Conservation (phyloP, 192 early-diverging fungal genomes). For the Chytriomyces sp. region DNA sequence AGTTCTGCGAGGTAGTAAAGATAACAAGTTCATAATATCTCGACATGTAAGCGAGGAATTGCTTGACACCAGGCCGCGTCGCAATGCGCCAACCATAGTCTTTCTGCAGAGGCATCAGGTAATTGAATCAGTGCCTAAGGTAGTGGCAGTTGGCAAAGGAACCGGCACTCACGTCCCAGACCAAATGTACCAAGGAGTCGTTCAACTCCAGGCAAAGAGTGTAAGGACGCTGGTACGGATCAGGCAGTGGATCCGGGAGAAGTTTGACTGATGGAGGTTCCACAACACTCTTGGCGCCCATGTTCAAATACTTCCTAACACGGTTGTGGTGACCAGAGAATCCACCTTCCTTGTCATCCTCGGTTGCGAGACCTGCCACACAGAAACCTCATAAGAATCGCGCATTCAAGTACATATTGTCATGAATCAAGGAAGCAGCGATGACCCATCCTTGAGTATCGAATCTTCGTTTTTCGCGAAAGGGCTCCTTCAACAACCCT, state of each 20-base stretch:
- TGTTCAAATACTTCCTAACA: slow-evolving; percentile 36
- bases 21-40: slow-evolving; percentile 95
- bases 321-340: slow-evolving; percentile 41
- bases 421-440: too few relatives aligned
- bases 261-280: slow-evolving; percentile 67
- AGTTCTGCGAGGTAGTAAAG: slow-evolving; percentile 84
- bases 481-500: too few relatives aligned
- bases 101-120: slow-evolving; percentile 72
- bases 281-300: slow-evolving; percentile 23
- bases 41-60: slow-evolving; percentile 88
- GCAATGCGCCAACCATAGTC: slow-evolving; percentile 96
- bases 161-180: slow-evolving; percentile 76
- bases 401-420: neutral
- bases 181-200: slow-evolving; percentile 89
- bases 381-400: neutral
- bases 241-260: slow-evolving; percentile 86
- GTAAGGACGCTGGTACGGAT: slow-evolving; percentile 82
- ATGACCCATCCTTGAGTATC: too few relatives aligned
- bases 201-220: slow-evolving; percentile 95
- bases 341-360: slow-evolving; percentile 30
- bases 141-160: too few relatives aligned
- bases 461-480: too few relatives aligned
- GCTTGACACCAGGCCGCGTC: slow-evolving; percentile 93
- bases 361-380: slow-evolving; percentile 29
- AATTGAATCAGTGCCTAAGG: too few relatives aligned